Evolutionary conservation across 306 rosid genomes (phyloP).

Genomic region (Lablab purpureus): DNA sequence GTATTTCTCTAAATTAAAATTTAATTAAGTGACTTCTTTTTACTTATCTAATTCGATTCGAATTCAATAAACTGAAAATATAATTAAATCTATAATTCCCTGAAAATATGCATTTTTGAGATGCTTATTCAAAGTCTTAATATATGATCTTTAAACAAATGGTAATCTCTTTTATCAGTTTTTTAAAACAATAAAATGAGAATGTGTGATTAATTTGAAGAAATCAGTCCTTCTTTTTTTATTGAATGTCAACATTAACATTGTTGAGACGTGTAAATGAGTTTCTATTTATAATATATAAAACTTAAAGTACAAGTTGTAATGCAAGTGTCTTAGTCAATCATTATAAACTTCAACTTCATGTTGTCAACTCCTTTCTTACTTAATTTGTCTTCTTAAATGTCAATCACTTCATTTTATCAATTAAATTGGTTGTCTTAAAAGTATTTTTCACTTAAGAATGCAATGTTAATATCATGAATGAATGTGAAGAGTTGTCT

Average conservation of each 20-base stretch:
- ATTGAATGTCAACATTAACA: background rate
- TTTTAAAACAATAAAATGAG: background rate
- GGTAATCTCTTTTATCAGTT: background rate
- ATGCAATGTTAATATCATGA: too few species aligned
- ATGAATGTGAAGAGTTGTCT: background rate
- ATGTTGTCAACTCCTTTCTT: background rate
- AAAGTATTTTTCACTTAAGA: too few species aligned
- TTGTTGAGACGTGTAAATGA: background rate
- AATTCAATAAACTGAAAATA: too few species aligned
- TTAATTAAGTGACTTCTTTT: too few species aligned
- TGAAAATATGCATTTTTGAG: background rate
- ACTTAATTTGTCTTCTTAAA: background rate
- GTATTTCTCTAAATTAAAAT: too few species aligned
- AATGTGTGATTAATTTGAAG: background rate
- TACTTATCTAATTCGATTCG: too few species aligned
- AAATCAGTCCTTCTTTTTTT: background rate
- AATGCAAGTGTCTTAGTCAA: background rate
- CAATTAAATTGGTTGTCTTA: background rate
- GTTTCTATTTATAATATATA: background rate
- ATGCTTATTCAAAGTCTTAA: background rate
- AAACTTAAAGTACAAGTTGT: background rate
- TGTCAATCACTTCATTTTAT: too few species aligned
- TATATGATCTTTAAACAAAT: background rate
- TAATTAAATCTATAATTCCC: background rate
- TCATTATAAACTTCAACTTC: background rate